These are phyloP conservation scores for Fereydounia khargensis DNA, from an alignment of 1,284 basidiomycete genomes.

Conservation along the genomic window DNA sequence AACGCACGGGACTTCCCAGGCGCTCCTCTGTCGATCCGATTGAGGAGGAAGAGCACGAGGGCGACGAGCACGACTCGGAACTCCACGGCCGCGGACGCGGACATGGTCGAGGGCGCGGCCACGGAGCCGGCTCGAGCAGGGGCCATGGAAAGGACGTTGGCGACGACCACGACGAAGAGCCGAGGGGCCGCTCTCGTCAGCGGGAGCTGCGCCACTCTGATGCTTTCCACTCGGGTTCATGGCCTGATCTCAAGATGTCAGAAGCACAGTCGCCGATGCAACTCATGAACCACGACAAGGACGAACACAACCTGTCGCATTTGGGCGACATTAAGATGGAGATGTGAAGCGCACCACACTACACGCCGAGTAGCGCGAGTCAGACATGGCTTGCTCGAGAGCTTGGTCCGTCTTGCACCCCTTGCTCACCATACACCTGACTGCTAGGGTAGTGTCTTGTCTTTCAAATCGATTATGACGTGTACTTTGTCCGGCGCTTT, in stretches of 20 bases:
- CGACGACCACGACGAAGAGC: conserved; percentile 18
- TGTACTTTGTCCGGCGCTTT: no score
- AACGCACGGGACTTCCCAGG: conserved; percentile 31
- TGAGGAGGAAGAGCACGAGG: conserved; percentile 29
- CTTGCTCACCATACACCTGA: no score
- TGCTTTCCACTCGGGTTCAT: conserved; percentile 9
- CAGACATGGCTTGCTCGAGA: no score
- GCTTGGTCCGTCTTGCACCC: no score
- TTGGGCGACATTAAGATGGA: conserved; percentile 33
- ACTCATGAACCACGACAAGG: conserved; percentile 5
- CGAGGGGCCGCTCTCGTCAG: conserved; percentile 18
- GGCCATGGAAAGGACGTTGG: no score
- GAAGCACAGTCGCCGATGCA: conserved; percentile 33
- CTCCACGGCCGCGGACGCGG: conserved; percentile 22
- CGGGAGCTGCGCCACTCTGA: conserved; percentile 13
- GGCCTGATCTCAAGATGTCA: conserved; percentile 21
- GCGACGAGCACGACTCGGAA: conserved; percentile 18
- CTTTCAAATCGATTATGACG: no score
- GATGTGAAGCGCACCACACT: background rate
- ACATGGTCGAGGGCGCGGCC: conserved; percentile 1
- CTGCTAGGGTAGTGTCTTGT: no score
- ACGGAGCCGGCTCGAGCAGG: no score
- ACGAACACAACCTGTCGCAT: conserved; percentile 8
- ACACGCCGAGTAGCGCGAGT: no score
- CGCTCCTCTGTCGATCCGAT: conserved; percentile 39